Conservation (phyloP, 108 stramenopile species). For the Epipyxis sp. region DNA sequence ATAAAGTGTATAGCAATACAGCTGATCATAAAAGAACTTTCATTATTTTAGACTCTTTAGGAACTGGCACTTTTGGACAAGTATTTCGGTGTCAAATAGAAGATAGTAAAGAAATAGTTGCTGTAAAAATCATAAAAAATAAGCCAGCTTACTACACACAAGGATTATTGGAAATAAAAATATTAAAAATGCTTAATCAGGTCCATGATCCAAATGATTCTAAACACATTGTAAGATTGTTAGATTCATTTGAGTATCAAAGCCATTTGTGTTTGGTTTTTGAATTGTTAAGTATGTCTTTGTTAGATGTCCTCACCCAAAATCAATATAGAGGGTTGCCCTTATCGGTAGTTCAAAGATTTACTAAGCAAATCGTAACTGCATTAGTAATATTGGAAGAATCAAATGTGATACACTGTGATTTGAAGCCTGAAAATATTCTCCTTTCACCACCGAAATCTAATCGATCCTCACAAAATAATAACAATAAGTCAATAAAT, state of each 20-base stretch:
- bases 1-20: background rate
- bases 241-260: conserved; percentile 78
- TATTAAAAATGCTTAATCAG: conserved; percentile 52
- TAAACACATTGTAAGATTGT: conserved; percentile 72
- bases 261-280: conserved; percentile 89
- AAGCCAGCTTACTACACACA: conserved; percentile 87
- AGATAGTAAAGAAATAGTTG: conserved; percentile 67
- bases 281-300: conserved; percentile 79
- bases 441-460: conserved; percentile 59
- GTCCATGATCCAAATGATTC: conserved; percentile 32
- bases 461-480: no score
- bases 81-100: conserved; percentile 78
- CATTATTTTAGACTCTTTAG: conserved; percentile 65
- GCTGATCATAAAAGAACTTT: conserved; percentile 31
- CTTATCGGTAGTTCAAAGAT: conserved; percentile 63
- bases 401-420: conserved; percentile 85
- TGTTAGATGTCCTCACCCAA: conserved; percentile 86
- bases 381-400: conserved; percentile 67
- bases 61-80: conserved; percentile 95
- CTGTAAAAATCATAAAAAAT: conserved; percentile 93
- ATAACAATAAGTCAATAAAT: no score
- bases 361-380: conserved; percentile 64
- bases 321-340: conserved; percentile 89
- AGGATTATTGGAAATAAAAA: conserved; percentile 84
- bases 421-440: conserved; percentile 98